Evolutionary conservation across 2,329 filamentous ascomycete species (phyloP).

Genomic region (Aaosphaeria pasadenensis): DNA sequence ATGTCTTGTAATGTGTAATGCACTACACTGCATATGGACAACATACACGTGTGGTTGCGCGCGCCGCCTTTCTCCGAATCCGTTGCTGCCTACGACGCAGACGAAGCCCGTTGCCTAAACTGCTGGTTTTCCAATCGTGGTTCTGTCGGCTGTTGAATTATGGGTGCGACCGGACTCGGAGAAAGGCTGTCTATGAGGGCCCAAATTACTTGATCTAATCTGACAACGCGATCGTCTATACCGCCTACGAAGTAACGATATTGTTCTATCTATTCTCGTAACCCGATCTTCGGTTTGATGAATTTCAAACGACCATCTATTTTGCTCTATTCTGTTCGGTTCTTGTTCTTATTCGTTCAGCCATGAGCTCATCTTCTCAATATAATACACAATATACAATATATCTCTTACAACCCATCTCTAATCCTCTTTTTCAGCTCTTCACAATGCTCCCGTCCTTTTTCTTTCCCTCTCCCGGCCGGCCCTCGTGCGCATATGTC

Average conservation of each 20-base stretch:
- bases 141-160: slow-evolving; percentile 10
- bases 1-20: too few relatives aligned
- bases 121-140: slow-evolving; percentile 6
- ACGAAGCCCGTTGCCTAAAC: slow-evolving; percentile 25
- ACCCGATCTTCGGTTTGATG: too few relatives aligned
- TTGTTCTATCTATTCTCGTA: neutral
- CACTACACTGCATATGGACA: too few relatives aligned
- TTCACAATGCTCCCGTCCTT: slow-evolving; percentile 60
- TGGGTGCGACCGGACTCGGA: too few relatives aligned
- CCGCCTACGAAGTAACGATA: neutral
- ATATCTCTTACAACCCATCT: neutral
- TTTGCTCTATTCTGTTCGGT: too few relatives aligned
- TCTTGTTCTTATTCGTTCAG: neutral
- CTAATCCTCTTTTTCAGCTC: slow-evolving; percentile 39
- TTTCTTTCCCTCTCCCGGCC: slow-evolving; percentile 54
- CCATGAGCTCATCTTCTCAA: neutral
- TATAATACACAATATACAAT: slow-evolving; percentile 6
- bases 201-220: slow-evolving; percentile 62
- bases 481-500: slow-evolving; percentile 68
- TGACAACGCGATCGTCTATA: slow-evolving; percentile 37
- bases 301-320: too few relatives aligned
- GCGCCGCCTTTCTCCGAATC: slow-evolving; percentile 5
- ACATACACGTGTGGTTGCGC: neutral
- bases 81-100: slow-evolving; percentile 5
- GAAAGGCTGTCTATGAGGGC: slow-evolving; percentile 43